Percentiles rank a stretch among this genome's conserved stretches.
These are phyloP conservation scores for Aspergillus hancockii DNA, from an alignment of 495 filamentous ascomycete species.

Conservation along the genomic window DNA sequence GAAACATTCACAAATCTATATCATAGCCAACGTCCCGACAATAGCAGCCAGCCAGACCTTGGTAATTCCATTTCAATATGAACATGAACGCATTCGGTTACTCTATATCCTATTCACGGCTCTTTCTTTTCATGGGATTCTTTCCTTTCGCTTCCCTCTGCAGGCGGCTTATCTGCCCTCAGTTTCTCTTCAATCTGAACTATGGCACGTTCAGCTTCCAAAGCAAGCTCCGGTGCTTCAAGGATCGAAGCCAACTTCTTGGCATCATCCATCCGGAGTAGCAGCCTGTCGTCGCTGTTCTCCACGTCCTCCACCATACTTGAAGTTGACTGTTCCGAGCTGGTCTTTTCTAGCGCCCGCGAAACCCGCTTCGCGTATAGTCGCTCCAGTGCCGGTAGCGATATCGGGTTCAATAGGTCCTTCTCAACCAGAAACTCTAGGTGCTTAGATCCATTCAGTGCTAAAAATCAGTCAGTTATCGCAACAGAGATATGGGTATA, in stretches of 20 bases:
- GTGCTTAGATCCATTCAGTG: conserved; percentile 81
- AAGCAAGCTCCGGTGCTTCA: conserved; percentile 77
- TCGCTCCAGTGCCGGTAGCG: conserved; percentile 66
- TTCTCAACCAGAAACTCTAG: conserved; percentile 76
- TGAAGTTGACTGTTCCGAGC: conserved; percentile 26
- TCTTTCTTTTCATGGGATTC: conserved; percentile 27
- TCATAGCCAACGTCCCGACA: background rate
- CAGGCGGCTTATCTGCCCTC: conserved; percentile 46
- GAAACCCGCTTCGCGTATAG: conserved; percentile 62
- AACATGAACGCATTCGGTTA: background rate
- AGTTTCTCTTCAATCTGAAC: conserved; percentile 78
- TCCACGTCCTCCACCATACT: conserved; percentile 43
- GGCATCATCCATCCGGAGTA: conserved; percentile 58
- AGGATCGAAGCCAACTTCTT: conserved; percentile 67
- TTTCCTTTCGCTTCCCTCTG: conserved; percentile 26
- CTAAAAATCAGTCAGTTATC: conserved; percentile 30
- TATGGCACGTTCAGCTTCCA: conserved; percentile 89
- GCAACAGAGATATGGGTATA: conserved; percentile 13
- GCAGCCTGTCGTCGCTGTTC: conserved; percentile 55
- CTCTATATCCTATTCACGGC: conserved; percentile 18
- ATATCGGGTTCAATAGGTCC: conserved; percentile 61
- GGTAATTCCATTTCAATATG: background rate
- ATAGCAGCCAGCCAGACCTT: background rate
- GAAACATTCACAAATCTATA: background rate
- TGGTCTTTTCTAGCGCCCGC: conserved; percentile 22